Conservation (phyloP, 1,139 yeast genomes). For the Blastobotrys proliferans region DNA sequence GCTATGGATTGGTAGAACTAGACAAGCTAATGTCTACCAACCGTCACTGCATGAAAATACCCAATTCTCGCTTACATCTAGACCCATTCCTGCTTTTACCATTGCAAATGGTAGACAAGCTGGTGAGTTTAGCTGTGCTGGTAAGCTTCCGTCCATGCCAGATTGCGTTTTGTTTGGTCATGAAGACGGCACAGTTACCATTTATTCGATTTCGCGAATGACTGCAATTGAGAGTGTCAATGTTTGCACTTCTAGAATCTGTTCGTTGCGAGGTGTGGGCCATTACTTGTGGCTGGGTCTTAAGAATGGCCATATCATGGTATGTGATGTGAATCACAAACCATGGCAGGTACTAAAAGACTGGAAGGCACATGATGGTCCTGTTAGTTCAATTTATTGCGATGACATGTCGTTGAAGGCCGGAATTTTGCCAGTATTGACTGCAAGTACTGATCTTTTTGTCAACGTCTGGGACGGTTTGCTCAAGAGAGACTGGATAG, state of each 20-base stretch:
- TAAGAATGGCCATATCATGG: constrained; percentile 37
- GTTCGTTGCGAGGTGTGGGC: constrained; percentile 34
- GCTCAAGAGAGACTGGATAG: constrained; percentile 37
- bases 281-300: constrained; percentile 39
- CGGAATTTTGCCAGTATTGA: constrained; percentile 22
- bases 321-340: constrained; percentile 32
- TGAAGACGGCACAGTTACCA: constrained; percentile 40
- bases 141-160: constrained; percentile 25
- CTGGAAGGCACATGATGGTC: constrained; percentile 39
- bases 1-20: constrained; percentile 38
- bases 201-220: constrained; percentile 29
- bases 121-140: constrained; percentile 36
- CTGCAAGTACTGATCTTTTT: constrained; percentile 22
- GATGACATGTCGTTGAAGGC: constrained; percentile 15
- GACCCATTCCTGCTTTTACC: constrained; percentile 29
- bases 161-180: constrained; percentile 40
- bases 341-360: constrained; percentile 39
- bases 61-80: constrained; percentile 26
- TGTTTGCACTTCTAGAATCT: constrained; percentile 35
- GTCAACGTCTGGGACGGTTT: constrained; percentile 37
- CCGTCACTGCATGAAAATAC: constrained; percentile 26
- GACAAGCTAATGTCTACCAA: constrained; percentile 33
- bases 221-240: constrained; percentile 33
- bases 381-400: constrained; percentile 26
- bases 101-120: constrained; percentile 14